Conservation (phyloP, 805 yeast genomes). For the Brettanomyces custersianus region DNA sequence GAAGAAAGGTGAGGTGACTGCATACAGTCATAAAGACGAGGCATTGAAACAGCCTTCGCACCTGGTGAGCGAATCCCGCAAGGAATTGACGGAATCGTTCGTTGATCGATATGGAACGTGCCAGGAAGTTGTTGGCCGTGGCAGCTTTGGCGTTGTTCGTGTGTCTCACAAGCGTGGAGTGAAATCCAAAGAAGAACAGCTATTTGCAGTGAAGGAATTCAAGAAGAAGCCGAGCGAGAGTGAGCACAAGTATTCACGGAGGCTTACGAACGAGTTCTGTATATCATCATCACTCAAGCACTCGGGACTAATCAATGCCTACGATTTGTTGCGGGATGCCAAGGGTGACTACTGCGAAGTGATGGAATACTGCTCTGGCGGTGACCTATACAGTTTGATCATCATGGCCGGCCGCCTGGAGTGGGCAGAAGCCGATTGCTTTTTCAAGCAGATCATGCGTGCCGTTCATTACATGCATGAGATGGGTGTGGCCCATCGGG, state of each 20-base stretch:
- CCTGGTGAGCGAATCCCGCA: slow-evolving; percentile 10
- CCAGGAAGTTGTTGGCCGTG: slow-evolving; percentile 89
- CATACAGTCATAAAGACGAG: slow-evolving; percentile 15
- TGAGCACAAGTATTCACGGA: slow-evolving; percentile 56
- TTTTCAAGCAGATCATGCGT: slow-evolving; percentile 73
- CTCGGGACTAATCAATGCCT: slow-evolving; percentile 65
- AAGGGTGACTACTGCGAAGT: slow-evolving; percentile 79
- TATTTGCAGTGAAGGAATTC: slow-evolving; percentile 87
- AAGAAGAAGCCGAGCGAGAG: slow-evolving; percentile 51
- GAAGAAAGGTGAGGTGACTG: slow-evolving; percentile 24
- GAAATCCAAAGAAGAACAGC: slow-evolving; percentile 27
- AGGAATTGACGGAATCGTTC: slow-evolving; percentile 34
- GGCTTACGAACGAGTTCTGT: slow-evolving; percentile 77
- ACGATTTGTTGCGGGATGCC: slow-evolving; percentile 71
- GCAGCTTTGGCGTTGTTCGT: slow-evolving; percentile 90
- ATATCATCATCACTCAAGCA: slow-evolving; percentile 74
- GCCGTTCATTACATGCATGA: slow-evolving; percentile 86
- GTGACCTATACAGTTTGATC: slow-evolving; percentile 68
- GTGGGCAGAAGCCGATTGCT: slow-evolving; percentile 81
- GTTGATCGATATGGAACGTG: slow-evolving; percentile 89
- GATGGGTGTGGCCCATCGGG: slow-evolving; percentile 86
- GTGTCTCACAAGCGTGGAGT: slow-evolving; percentile 63
- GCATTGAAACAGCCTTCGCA: slow-evolving; percentile 15
- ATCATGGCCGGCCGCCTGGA: slow-evolving; percentile 73
- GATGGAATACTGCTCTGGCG: slow-evolving; percentile 79